phyloP scores from a whole-genome alignment of 352 stramenopile species.

The Aphanomyces cochlioides region DNA sequence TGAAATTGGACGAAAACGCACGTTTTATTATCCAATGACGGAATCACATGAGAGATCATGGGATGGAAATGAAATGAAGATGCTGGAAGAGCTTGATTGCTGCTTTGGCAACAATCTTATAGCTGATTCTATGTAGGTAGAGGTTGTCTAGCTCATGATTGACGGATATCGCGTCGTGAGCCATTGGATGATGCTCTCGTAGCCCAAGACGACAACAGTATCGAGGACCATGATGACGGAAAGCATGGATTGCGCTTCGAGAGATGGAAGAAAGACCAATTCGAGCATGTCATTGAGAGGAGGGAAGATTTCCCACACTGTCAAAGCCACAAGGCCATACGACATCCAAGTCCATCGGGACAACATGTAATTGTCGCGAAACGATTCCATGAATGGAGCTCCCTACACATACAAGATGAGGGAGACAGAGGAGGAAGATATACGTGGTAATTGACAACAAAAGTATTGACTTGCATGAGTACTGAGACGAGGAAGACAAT shows the following conservation, averaged over 20 bases:
- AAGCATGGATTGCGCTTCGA: neutral
- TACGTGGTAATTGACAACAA: conserved; percentile 47
- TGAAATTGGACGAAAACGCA: no score
- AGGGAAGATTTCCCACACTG: conserved; percentile 38
- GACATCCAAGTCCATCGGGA: conserved; percentile 36
- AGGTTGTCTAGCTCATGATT: neutral
- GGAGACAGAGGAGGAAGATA: neutral
- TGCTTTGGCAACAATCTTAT: no score
- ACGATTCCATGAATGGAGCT: conserved; percentile 52
- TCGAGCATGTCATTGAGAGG: conserved; percentile 41
- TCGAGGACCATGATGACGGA: neutral
- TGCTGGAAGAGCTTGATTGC: no score
- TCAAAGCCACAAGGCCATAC: conserved; percentile 37
- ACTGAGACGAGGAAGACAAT: conserved; percentile 91
- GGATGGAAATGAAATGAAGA: no score
- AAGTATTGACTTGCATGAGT: conserved; percentile 57
- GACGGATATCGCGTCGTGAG: conserved; percentile 10
- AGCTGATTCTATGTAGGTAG: no score
- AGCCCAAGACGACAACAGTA: neutral
- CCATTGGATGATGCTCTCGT: neutral
- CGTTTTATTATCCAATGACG: no score
- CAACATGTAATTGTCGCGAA: conserved; percentile 43
- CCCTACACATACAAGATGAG: conserved; percentile 29
- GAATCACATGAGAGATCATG: no score
- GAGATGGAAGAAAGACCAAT: conserved; percentile 33